These are phyloP conservation scores for Dryas octopetala DNA, from an alignment of 306 rosid genomes.

Conservation along the genomic window DNA sequence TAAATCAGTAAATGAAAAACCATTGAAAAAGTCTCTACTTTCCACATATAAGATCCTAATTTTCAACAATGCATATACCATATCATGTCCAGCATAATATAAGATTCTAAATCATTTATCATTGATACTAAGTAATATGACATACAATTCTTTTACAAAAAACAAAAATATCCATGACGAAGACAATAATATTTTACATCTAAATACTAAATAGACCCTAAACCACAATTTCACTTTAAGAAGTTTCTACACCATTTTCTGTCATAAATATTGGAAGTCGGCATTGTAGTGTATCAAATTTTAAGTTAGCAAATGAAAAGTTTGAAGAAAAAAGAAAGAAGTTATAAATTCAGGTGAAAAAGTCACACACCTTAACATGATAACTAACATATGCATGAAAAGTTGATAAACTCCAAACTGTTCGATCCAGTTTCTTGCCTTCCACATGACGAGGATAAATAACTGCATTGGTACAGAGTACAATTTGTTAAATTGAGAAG, in stretches of 20 bases:
- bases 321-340: not conserved
- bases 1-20: too few species aligned
- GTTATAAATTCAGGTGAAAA: conserved; percentile 21
- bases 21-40: too few species aligned
- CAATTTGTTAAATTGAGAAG: conserved; percentile 18
- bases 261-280: not conserved
- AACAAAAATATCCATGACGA: too few species aligned
- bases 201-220: not conserved
- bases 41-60: too few species aligned
- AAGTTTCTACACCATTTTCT: not conserved
- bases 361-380: conserved; percentile 89
- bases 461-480: conserved; percentile 58
- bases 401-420: conserved; percentile 87
- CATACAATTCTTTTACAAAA: too few species aligned
- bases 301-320: not conserved
- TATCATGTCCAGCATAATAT: too few species aligned
- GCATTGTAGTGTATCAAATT: too few species aligned
- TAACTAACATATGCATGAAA: conserved; percentile 96
- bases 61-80: too few species aligned
- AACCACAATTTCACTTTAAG: too few species aligned
- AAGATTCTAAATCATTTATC: too few species aligned
- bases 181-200: too few species aligned
- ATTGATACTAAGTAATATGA: too few species aligned
- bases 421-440: conserved; percentile 83
- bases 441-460: conserved; percentile 90